Evolutionary conservation across 352 stramenopile genomes (phyloP), one percentile per base, ranked within the genome.

Genomic region (Phytophthora brassicae): DNA sequence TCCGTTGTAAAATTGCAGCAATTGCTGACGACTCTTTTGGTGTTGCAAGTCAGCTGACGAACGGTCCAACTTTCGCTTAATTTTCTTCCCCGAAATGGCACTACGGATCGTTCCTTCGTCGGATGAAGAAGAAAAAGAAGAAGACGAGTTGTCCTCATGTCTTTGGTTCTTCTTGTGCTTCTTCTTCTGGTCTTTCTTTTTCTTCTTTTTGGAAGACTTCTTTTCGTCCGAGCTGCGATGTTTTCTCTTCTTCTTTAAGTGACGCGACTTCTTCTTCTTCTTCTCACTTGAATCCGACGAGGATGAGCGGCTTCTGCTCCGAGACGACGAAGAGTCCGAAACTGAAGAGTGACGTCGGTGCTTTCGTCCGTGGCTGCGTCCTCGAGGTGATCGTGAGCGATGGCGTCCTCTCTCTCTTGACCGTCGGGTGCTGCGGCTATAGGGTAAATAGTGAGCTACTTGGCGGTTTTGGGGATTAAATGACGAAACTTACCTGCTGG

Each of bases 1-100:
- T 23, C 79, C 79, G 58, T 94, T 94, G 77, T 94, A 94, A 47
- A 94, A 92, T 66, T 93, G 81, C 38, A 94, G 72, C 20, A 94
- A 62, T 57, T 94, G 74, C 53, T 90, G 79, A 4, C 86, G 79
- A 58, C 87, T 92, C 57, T 83, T 85, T 64, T 92, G 68, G 53
- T 77, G 68, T 56, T 89, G 72, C 55, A 84, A 22, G 63, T 94
- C 86, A 12, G 70, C 66, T 0, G 74, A 77, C 23, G 81, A 79
- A 28, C 74, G 71, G 39, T 70, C 72, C 49, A 94, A 60, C 54
- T 92, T 89, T 53, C 86, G 80, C 56, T 93, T 92, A 66, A 94
- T 92, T 62, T 94, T 94, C 58, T 94, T 94, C 42, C 86, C 86
- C 1, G 84, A 93, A 54, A 92, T 94, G 19, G 77, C 84, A 33